phyloP scores from a whole-genome alignment of 2,329 filamentous ascomycete genomes.

The Knoxdaviesia capensis region DNA sequence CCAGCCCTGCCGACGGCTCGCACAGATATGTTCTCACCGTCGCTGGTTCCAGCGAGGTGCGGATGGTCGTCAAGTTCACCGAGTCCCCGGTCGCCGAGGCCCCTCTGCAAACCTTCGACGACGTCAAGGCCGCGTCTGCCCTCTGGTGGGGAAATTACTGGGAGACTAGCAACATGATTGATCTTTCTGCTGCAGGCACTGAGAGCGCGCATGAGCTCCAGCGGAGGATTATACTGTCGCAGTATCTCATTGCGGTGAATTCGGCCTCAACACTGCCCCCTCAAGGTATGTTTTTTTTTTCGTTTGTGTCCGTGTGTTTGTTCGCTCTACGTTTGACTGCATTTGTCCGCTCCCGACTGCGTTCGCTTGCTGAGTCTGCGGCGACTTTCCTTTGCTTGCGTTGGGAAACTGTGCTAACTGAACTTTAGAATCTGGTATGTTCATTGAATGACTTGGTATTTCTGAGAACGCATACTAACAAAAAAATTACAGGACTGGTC shows the following conservation, averaged over 20 bases:
- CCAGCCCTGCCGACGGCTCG: constrained; percentile 2
- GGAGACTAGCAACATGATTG: constrained; percentile 19
- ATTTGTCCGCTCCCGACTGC: no score
- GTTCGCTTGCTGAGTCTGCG: no score
- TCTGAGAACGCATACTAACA: background rate
- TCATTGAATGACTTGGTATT: no score
- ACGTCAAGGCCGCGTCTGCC: no score
- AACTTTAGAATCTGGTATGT: constrained; percentile 1
- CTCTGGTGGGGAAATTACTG: constrained; percentile 15
- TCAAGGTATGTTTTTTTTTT: background rate
- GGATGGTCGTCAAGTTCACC: background rate
- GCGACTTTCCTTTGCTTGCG: no score
- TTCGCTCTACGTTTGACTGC: no score
- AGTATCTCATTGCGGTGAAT: constrained; percentile 22
- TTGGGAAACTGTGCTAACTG: background rate
- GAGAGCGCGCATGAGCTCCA: constrained; percentile 19
- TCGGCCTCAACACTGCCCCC: constrained; percentile 1
- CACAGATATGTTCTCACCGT: constrained; percentile 13
- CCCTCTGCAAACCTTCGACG: no score
- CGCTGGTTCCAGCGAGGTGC: background rate
- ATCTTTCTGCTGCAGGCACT: constrained; percentile 16
- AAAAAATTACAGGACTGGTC: constrained; percentile 13
- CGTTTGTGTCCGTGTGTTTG: no score
- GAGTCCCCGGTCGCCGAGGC: background rate
- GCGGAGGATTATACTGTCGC: constrained; percentile 20